Percentiles rank a stretch among this genome's conserved stretches.
phyloP scores from a whole-genome alignment of 2,329 filamentous ascomycete genomes.

The Colletotrichum sansevieriae region DNA sequence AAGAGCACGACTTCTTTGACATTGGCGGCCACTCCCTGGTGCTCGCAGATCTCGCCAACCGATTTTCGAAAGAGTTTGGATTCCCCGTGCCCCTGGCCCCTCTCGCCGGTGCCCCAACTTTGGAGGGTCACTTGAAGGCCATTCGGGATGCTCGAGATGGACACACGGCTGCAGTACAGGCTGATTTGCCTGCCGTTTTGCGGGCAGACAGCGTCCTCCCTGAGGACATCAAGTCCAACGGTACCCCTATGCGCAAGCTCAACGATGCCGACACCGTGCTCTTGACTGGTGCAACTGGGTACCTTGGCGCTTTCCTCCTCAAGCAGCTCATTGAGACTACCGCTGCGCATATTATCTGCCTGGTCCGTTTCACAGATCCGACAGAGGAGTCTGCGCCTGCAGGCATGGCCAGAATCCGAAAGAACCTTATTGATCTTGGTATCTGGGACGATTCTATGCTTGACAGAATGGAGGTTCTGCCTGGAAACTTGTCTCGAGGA shows the following conservation, averaged over 20 bases:
- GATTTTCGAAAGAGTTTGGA: conserved; percentile 76
- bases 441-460: conserved; percentile 83
- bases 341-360: conserved; percentile 76
- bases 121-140: conserved; percentile 79
- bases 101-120: conserved; percentile 78
- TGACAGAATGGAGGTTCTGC: conserved; percentile 81
- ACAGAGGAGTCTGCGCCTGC: conserved; percentile 72
- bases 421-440: conserved; percentile 82
- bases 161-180: conserved; percentile 80
- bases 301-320: conserved; percentile 81
- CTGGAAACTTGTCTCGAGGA: conserved; percentile 78
- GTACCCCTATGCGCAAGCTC: conserved; percentile 67
- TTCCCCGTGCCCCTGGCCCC: conserved; percentile 79
- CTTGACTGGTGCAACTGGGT: conserved; percentile 81
- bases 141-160: conserved; percentile 79
- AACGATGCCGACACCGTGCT: conserved; percentile 77
- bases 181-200: conserved; percentile 78
- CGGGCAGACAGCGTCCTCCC: conserved; percentile 76
- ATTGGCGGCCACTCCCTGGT: conserved; percentile 83
- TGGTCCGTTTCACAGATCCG: conserved; percentile 80
- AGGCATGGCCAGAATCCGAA: conserved; percentile 79
- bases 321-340: conserved; percentile 77
- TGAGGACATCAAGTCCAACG: conserved; percentile 73
- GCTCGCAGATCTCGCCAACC: conserved; percentile 81
- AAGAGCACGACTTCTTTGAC: conserved; percentile 84